These are phyloP conservation scores for Lenzites betulinus DNA, from an alignment of 768 basidiomycete genomes.

Conservation along the genomic window DNA sequence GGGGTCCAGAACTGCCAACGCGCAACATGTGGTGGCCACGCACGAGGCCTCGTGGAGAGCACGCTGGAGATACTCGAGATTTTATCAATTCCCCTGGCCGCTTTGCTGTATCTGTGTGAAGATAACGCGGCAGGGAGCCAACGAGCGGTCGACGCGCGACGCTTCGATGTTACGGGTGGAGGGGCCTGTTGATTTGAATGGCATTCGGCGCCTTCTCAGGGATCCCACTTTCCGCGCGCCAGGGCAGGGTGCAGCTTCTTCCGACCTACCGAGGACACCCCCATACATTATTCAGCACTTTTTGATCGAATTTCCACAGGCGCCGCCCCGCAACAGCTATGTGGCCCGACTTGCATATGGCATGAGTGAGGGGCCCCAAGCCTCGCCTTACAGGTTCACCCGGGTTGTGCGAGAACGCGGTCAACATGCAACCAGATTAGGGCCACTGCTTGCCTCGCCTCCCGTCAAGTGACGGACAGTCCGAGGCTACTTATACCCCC, in stretches of 20 bases:
- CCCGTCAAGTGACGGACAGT: conserved; percentile 27
- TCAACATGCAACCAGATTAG: conserved; percentile 39
- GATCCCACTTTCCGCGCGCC: conserved; percentile 14
- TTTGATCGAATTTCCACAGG: conserved; percentile 25
- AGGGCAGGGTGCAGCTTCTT: conserved; percentile 17
- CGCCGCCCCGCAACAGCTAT: conserved; percentile 23
- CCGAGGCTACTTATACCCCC: conserved; percentile 21
- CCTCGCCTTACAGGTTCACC: conserved; percentile 40
- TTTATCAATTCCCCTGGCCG: conserved; percentile 20
- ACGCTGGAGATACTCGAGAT: conserved; percentile 24
- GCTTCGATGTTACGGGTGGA: conserved; percentile 18
- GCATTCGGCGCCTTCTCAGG: conserved; percentile 19
- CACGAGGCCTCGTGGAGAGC: conserved; percentile 27
- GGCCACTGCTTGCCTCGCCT: conserved; percentile 34
- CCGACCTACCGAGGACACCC: conserved; percentile 22
- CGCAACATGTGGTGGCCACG: conserved; percentile 24
- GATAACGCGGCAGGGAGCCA: conserved; percentile 9
- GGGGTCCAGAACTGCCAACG: conserved; percentile 21
- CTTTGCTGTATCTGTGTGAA: conserved; percentile 17
- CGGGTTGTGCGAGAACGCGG: conserved; percentile 38
- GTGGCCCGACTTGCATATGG: conserved; percentile 24
- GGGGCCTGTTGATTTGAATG: conserved; percentile 16
- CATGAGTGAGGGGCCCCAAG: conserved; percentile 32
- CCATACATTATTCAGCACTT: conserved; percentile 24
- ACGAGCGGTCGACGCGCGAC: conserved; percentile 5